phyloP scores from a whole-genome alignment of 768 basidiomycete species.

The Podaxis sp. region DNA sequence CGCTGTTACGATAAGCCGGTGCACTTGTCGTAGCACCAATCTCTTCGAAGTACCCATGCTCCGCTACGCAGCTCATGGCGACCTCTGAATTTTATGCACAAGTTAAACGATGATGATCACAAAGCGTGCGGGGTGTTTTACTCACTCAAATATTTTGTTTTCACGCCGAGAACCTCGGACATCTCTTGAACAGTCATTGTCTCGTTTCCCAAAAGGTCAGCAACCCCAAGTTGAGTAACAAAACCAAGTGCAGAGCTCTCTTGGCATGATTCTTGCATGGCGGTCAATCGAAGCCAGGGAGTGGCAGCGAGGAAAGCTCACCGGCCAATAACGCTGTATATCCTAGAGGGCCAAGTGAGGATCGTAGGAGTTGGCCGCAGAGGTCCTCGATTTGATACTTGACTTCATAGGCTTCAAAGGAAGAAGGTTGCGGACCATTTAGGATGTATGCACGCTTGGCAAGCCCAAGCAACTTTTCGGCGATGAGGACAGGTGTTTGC shows the following conservation, averaged over 20 bases:
- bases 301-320: not conserved
- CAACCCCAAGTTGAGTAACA: not conserved
- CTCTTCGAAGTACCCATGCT: conserved; percentile 3
- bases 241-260: conserved; percentile 5
- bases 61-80: not conserved
- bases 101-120: not conserved
- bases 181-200: not conserved
- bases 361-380: not conserved
- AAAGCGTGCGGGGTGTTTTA: not conserved
- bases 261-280: conserved; percentile 1
- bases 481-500: not conserved
- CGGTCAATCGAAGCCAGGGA: not conserved
- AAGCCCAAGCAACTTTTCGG: not conserved
- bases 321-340: conserved; percentile 4
- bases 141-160: conserved; percentile 2
- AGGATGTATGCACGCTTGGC: not conserved
- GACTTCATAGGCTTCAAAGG: not conserved
- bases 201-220: not conserved
- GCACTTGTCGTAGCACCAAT: not conserved
- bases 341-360: not conserved
- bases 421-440: not conserved
- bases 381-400: conserved; percentile 4
- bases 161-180: not conserved
- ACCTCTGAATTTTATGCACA: not conserved
- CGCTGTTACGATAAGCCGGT: not conserved